These are phyloP conservation scores for Noccaea caerulescens DNA, from an alignment of 345 rosid species.

Conservation along the genomic window DNA sequence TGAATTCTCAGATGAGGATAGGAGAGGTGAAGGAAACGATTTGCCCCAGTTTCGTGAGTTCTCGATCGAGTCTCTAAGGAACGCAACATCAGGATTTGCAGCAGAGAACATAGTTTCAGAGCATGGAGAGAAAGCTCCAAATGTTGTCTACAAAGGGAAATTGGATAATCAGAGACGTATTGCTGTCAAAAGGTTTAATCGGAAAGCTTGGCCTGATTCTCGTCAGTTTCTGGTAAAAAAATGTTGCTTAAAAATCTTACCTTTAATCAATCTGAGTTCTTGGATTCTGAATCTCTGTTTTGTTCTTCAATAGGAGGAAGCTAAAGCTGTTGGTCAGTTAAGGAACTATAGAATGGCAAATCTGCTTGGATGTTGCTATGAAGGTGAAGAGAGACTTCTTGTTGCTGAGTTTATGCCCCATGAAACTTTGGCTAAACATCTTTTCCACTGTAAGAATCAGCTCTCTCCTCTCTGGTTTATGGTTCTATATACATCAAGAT, in stretches of 20 bases:
- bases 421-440: constrained; percentile 93
- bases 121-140: constrained; percentile 96
- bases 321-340: constrained; percentile 86
- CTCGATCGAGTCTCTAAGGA: constrained; percentile 72
- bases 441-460: constrained; percentile 79
- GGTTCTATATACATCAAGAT: neutral
- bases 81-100: constrained; percentile 90
- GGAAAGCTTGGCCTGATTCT: constrained; percentile 92
- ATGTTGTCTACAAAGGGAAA: constrained; percentile 92
- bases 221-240: constrained; percentile 73
- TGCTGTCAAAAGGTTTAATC: constrained; percentile 87
- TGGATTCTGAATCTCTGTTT: constrained; percentile 11
- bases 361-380: constrained; percentile 89
- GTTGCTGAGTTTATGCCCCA: constrained; percentile 91
- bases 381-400: constrained; percentile 90
- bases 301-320: constrained; percentile 65
- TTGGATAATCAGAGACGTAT: constrained; percentile 76
- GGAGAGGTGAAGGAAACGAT: constrained; percentile 48
- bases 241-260: constrained; percentile 6
- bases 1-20: constrained; percentile 57
- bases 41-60: constrained; percentile 75
- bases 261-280: constrained; percentile 12
- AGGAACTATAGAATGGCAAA: constrained; percentile 76
- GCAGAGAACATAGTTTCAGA: constrained; percentile 90
- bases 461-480: constrained; percentile 2